Evolutionary conservation across 2,329 filamentous ascomycete genomes (phyloP), one percentile per base, ranked within the genome.

Genomic region (Colletotrichum scovillei): DNA sequence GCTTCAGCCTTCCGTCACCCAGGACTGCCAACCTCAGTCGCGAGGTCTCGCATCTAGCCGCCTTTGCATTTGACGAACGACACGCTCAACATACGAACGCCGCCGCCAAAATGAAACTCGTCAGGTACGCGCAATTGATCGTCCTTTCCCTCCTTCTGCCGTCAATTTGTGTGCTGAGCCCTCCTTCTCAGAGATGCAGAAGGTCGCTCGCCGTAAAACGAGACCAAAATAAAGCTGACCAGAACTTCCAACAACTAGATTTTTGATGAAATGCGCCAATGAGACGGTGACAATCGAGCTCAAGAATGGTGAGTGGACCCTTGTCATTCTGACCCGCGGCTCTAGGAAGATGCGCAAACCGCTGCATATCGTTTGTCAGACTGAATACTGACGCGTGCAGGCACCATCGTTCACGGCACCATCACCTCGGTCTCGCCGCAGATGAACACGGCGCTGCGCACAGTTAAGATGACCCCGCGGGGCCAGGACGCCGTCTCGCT

Each of bases 251-350:
- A 52, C 72, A 11, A 38, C 75, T 84, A 98, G 97, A 84, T 99
- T 99, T 85, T 89, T 99, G 79, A 98, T 98, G 96, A 99, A 99
- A 89, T 98, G 96, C 85, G 92, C 94, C 85, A 98, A 98, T 85
- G 97, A 99, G 88, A 98, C 97, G 80, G 97, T 98, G 80, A 98
- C 96, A 57, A 94, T 99, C 84, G 97, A 99, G 86, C 89, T 99
- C 78, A 99, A 99, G 86, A 98, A 98, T 90, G 97, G 95, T 97
- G 88, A 58, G 83, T 78, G 57, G 12, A 11, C 38, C 56, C 35
- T 14, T 56, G 72, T 32, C 49, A 52, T 38, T 12, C 7, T 4
- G 30, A 14, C 53, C 58, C n/a, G 35, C 56, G n/a, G 22, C 24
- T 28, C 22, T 14, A 58, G n/a, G 19, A 60, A 24, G 19, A 55